A percentile compares a stretch with the other conserved stretches of the same genome.
Evolutionary conservation across 441 rosid genomes (phyloP).

Genomic region (Corymbia citriodora): DNA sequence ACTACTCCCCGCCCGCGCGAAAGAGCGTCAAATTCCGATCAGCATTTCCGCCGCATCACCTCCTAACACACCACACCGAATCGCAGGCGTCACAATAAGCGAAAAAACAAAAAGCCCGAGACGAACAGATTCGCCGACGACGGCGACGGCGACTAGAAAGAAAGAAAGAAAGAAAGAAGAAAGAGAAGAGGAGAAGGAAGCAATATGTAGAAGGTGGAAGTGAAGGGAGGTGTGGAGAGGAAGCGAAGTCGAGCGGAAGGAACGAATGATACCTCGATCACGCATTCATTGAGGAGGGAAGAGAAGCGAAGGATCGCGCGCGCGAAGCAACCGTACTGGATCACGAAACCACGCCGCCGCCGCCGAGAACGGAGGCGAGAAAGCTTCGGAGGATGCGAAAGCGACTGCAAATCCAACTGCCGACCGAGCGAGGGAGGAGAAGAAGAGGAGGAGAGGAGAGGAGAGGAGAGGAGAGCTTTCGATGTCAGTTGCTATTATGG

Average conservation of each 20-base stretch:
- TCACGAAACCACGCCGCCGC: background rate
- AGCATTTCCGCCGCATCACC: background rate
- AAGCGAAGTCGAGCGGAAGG: conserved; percentile 1
- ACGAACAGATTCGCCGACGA: background rate
- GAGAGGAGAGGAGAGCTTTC: background rate
- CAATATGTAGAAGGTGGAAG: background rate
- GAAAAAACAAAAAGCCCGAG: background rate
- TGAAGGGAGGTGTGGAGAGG: background rate
- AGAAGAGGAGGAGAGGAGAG: too few relatives aligned
- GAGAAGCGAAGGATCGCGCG: background rate
- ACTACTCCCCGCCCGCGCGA: conserved; percentile 9
- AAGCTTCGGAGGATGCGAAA: background rate
- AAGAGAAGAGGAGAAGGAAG: background rate
- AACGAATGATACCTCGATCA: conserved; percentile 5
- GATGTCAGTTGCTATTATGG: background rate
- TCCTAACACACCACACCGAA: background rate
- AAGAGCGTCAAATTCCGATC: background rate
- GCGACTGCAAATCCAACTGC: background rate
- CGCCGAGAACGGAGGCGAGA: background rate
- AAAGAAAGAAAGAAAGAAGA: background rate
- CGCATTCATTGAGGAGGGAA: background rate
- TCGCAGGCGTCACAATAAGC: background rate
- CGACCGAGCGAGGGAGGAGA: background rate
- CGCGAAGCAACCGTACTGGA: background rate
- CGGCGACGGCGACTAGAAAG: too few relatives aligned